Conservation (phyloP, 1,139 yeast genomes). For the Taphrina populina region DNA sequence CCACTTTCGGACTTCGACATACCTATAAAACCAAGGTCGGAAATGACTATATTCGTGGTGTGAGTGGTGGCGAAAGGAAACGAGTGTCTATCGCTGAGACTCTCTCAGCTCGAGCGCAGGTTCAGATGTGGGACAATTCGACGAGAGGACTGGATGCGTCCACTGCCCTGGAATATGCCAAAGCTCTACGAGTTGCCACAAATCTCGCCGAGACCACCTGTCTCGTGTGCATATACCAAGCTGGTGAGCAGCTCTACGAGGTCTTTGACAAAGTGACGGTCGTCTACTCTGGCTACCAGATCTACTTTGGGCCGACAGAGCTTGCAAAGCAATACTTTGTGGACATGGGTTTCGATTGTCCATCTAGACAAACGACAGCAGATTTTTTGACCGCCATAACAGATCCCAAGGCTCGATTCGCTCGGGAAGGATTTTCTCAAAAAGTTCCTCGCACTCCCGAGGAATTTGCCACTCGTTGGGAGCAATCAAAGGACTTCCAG, state of each 20-base stretch:
- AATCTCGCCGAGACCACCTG: slow-evolving; percentile 58
- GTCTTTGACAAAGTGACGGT: slow-evolving; percentile 65
- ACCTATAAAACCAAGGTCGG: slow-evolving; percentile 70
- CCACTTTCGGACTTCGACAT: slow-evolving; percentile 67
- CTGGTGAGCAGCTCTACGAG: slow-evolving; percentile 64
- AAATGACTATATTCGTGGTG: slow-evolving; percentile 70
- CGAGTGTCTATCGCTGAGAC: slow-evolving; percentile 78
- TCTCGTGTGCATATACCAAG: slow-evolving; percentile 61
- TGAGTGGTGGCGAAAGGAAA: slow-evolving; percentile 81
- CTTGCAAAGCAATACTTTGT: slow-evolving; percentile 57
- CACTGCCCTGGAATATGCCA: slow-evolving; percentile 67
- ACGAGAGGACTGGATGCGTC: slow-evolving; percentile 77
- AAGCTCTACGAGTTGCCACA: slow-evolving; percentile 62
- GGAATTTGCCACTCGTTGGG: slow-evolving; percentile 60
- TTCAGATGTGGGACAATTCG: slow-evolving; percentile 75
- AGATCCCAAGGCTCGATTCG: slow-evolving; percentile 54
- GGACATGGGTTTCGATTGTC: slow-evolving; percentile 62
- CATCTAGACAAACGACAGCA: slow-evolving; percentile 61
- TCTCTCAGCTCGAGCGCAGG: slow-evolving; percentile 56
- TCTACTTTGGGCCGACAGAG: slow-evolving; percentile 58
- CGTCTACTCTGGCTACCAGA: slow-evolving; percentile 58
- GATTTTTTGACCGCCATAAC: slow-evolving; percentile 70
- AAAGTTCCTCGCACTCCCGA: slow-evolving; percentile 58
- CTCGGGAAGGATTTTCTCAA: slow-evolving; percentile 53
- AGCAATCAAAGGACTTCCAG: slow-evolving; percentile 53